Base-by-base conservation (phyloP, 192 early-diverging fungal species). In the Glomus cerebriforme region DNA sequence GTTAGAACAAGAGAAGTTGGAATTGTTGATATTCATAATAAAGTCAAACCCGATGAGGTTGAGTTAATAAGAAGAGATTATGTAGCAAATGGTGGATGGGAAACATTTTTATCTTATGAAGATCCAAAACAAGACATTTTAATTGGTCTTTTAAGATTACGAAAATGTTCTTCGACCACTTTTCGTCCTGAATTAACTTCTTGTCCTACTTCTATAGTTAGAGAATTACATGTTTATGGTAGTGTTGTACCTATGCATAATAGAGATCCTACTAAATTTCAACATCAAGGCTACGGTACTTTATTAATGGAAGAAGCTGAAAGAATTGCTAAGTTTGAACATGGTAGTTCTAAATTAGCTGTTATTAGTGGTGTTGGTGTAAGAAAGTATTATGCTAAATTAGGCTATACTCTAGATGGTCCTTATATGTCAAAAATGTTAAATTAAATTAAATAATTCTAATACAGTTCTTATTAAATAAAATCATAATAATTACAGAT, bases 261-360 rank as follows among this genome's bases (percentile, higher is more conserved):
- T 73, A 89, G 98, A 34, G 96, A 99, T 67, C 98, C 98, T 26
- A 97, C 92, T 7, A 97, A 97, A 86, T 99, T 99, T 90, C 98
- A 99, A 87, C 98, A 99, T 85, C 98, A 96, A 85, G 98, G 98
- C 0, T 99, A 96, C 81, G 98, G 98, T 43, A 98, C 97, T 2
- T 82, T 99, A 84, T 81, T 99, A 72, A 99, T 99, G 98, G 98
- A 99, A 78, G 98, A 99, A 84, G 98, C 98, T 1, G 98, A 98
- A 87, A 83, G 98, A 29, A 99, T 99, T 86, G 96, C 98, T 15
- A 86, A 94, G 59, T 96, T 99, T 69, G 98, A 99, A 84, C 98
- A 99, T 81, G 95, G 94, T 32, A 95, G 93, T 81, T 89, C 92
- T 58, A 99, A 99, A 82, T 80, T 99, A 59, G 92, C 94, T 13